Base-by-base conservation (phyloP, 495 filamentous ascomycete species). In the Daldinia loculata region DNA sequence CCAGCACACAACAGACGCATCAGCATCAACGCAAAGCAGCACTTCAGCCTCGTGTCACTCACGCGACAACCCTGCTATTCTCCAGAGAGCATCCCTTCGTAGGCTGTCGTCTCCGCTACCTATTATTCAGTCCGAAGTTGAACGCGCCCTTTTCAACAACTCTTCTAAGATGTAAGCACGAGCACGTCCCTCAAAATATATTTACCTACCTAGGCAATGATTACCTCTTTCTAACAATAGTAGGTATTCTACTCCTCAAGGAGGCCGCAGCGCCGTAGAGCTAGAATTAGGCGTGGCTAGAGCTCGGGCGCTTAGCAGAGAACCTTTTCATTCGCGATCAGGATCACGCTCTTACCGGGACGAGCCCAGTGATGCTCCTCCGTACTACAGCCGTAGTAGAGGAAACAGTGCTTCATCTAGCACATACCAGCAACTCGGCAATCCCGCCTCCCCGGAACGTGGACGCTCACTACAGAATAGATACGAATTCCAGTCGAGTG, bases 401-500 rank as follows among this genome's bases (percentile, higher is more conserved):
- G 39, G 45, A 43, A 52, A 36, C 51, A 61, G 61, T n/a, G 26
- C 11, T 14, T 45, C 59, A 8, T 39, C 53, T 1, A 22, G 11
- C 15, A 3, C 29, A 3, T 22, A 30, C 17, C 69, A 63, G 56
- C 69, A 67, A 7, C 43, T 24, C 14, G 30, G 36, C 30, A 26
- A 27, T 22, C 8, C 9, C 11, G 24, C 26, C 2, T 66, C 66
- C 27, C 60, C 53, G 1, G 72, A 68, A 9, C 59, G 67, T 32
- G 70, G 69, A 24, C 72, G 72, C 27, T 14, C 57, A 7, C 48
- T 62, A 8, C 66, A 64, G 14, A 45, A 51, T 15, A 38, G 39
- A 0, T 71, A 69, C 24, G 67, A 75, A 5, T 67, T 72, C 30
- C 53, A 24, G 38, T 43, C 22, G 17, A 64, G 32, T 38, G 64